phyloP scores from a whole-genome alignment of 768 basidiomycete species.

The Naganishia antarctica region DNA sequence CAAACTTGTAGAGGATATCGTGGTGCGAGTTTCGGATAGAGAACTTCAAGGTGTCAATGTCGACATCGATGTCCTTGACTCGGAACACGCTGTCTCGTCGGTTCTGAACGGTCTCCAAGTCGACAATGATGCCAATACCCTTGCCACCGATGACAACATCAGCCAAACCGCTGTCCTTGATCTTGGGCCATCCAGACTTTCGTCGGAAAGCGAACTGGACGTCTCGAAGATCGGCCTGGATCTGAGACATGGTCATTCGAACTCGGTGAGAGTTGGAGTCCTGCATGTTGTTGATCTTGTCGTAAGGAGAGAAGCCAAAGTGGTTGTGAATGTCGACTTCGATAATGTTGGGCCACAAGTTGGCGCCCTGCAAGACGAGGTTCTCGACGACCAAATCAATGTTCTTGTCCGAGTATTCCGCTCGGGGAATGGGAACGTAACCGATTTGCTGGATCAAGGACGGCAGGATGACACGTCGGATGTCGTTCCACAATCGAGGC shows the following conservation, averaged over 20 bases:
- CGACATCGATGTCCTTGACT: slow-evolving; percentile 60
- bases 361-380: slow-evolving; percentile 76
- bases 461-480: slow-evolving; percentile 76
- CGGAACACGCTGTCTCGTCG: slow-evolving; percentile 49
- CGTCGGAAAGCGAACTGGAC: slow-evolving; percentile 85
- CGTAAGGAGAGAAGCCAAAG: slow-evolving; percentile 78
- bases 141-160: slow-evolving; percentile 55
- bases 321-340: slow-evolving; percentile 69
- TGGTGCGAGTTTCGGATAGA: slow-evolving; percentile 87
- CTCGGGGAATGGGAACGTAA: slow-evolving; percentile 63
- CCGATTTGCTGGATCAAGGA: slow-evolving; percentile 67
- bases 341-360: slow-evolving; percentile 69
- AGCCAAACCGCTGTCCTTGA: slow-evolving; percentile 75
- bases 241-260: slow-evolving; percentile 69
- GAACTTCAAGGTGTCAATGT: slow-evolving; percentile 82
- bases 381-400: slow-evolving; percentile 92
- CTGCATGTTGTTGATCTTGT: slow-evolving; percentile 56
- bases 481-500: slow-evolving; percentile 76
- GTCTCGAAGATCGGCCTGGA: slow-evolving; percentile 90
- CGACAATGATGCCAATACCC: slow-evolving; percentile 40
- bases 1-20: slow-evolving; percentile 76
- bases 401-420: slow-evolving; percentile 83
- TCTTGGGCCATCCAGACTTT: slow-evolving; percentile 75
- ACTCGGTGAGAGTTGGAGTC: slow-evolving; percentile 60
- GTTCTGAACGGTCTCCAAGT: slow-evolving; percentile 50